Evolutionary conservation across 768 basidiomycete species (phyloP).

Genomic region (Lactarius pseudohatsudake): DNA sequence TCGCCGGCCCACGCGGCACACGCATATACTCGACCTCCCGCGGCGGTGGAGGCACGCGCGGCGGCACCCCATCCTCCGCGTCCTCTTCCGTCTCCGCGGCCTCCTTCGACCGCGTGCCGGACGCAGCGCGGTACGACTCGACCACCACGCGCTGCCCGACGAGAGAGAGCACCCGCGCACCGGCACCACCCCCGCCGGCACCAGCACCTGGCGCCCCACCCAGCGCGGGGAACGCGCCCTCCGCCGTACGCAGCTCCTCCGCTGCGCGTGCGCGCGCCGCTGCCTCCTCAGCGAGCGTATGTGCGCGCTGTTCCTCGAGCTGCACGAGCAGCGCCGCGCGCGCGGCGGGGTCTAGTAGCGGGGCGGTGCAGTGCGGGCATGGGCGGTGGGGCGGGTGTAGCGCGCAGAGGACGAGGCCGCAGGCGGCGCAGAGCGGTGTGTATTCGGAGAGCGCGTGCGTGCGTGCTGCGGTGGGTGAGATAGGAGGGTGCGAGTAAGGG

Average conservation of each 20-base stretch:
- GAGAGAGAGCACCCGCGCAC: constrained; percentile 21
- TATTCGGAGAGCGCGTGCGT: constrained; percentile 22
- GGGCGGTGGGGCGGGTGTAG: constrained; percentile 16
- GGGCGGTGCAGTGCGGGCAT: constrained; percentile 21
- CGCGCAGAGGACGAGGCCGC: constrained; percentile 28
- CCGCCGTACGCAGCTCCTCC: constrained; percentile 8
- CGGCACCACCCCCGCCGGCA: background rate
- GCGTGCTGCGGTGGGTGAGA: constrained; percentile 10
- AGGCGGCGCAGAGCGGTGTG: constrained; percentile 26
- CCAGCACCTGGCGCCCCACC: background rate
- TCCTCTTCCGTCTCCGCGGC: background rate
- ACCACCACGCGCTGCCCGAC: constrained; percentile 13
- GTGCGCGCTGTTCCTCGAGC: constrained; percentile 10
- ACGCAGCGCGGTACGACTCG: constrained; percentile 6
- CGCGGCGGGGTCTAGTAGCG: constrained; percentile 12
- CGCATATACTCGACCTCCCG: constrained; percentile 18
- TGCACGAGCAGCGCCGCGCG: constrained; percentile 19
- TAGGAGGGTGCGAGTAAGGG: background rate
- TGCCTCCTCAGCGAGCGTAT: constrained; percentile 16
- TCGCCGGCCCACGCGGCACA: constrained; percentile 21
- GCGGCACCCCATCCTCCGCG: background rate
- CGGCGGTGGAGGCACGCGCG: constrained; percentile 19
- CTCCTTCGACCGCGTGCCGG: background rate
- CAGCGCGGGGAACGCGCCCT: constrained; percentile 26
- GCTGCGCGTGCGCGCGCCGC: constrained; percentile 10